phyloP scores from a whole-genome alignment of 2,329 filamentous ascomycete species.

The Alternaria gansuensis region DNA sequence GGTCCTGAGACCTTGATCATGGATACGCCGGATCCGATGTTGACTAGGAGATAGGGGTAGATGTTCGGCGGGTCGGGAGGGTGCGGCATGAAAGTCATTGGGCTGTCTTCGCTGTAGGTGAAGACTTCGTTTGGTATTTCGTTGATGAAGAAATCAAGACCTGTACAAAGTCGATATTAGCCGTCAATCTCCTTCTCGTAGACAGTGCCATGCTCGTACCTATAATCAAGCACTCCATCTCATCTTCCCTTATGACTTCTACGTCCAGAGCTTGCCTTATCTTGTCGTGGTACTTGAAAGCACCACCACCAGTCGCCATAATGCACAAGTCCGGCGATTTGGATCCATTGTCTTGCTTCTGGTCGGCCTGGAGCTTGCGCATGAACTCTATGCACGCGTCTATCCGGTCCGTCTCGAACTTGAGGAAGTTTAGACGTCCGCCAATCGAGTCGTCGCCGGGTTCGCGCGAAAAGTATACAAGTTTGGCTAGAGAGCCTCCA shows the following conservation, averaged over 20 bases:
- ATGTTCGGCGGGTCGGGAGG: constrained; percentile 69
- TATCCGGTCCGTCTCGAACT: constrained; percentile 94
- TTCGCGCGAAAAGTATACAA: constrained; percentile 97
- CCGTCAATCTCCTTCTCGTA: not conserved
- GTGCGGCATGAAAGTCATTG: constrained; percentile 86
- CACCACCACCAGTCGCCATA: constrained; percentile 94
- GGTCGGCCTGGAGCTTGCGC: constrained; percentile 82
- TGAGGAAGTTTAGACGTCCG: constrained; percentile 91
- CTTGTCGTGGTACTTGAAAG: constrained; percentile 95
- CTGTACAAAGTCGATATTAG: constrained; percentile 56
- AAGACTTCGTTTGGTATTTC: constrained; percentile 98
- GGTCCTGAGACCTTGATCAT: constrained; percentile 97
- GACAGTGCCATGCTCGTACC: constrained; percentile 61
- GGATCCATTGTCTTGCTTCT: constrained; percentile 77
- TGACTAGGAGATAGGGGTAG: constrained; percentile 96
- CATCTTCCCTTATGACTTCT: constrained; percentile 90
- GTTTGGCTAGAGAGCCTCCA: constrained; percentile 91
- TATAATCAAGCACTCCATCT: constrained; percentile 98
- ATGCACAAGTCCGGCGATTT: constrained; percentile 79
- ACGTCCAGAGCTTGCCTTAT: constrained; percentile 84
- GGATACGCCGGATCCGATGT: constrained; percentile 95
- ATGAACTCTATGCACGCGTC: constrained; percentile 95
- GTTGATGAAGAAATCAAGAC: constrained; percentile 98
- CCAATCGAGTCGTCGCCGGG: constrained; percentile 79
- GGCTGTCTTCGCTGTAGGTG: constrained; percentile 83